Percentiles rank a stretch among this genome's conserved stretches.
Evolutionary conservation across 768 basidiomycete genomes (phyloP).

Genomic region (Phanerochaete carnosa): DNA sequence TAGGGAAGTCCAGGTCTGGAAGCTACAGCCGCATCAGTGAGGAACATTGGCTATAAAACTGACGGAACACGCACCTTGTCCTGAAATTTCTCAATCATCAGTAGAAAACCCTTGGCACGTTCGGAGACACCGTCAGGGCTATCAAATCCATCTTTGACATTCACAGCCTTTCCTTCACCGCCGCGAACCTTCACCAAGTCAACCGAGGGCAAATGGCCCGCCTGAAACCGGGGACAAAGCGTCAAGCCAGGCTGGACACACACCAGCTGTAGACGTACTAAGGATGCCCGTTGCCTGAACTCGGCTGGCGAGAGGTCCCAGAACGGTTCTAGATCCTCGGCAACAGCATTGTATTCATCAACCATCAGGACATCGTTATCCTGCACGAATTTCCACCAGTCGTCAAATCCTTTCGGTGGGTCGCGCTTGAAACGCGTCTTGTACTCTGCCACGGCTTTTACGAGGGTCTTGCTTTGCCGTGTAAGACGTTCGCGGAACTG

Average conservation of each 20-base stretch:
- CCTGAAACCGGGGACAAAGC: slow-evolving; percentile 34
- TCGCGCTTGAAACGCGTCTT: slow-evolving; percentile 66
- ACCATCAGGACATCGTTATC: slow-evolving; percentile 72
- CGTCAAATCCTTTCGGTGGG: slow-evolving; percentile 89
- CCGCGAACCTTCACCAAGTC: slow-evolving; percentile 78
- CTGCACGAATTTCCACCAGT: slow-evolving; percentile 82
- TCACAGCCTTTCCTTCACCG: slow-evolving; percentile 58
- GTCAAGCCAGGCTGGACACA: not conserved
- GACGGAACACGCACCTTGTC: slow-evolving; percentile 42
- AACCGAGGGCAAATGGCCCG: slow-evolving; percentile 76
- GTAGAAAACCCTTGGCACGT: slow-evolving; percentile 71
- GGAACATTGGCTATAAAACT: not conserved
- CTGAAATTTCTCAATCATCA: slow-evolving; percentile 72
- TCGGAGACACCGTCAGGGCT: slow-evolving; percentile 66
- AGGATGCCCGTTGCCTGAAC: slow-evolving; percentile 55
- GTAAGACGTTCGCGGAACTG: slow-evolving; percentile 63
- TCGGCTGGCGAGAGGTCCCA: slow-evolving; percentile 73
- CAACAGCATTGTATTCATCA: slow-evolving; percentile 87
- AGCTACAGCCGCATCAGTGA: slow-evolving; percentile 44
- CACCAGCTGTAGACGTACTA: slow-evolving; percentile 39
- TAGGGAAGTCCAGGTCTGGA: slow-evolving; percentile 91
- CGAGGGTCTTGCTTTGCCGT: slow-evolving; percentile 77
- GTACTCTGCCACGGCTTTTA: slow-evolving; percentile 81
- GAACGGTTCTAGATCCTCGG: slow-evolving; percentile 81
- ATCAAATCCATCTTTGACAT: slow-evolving; percentile 52